Evolutionary conservation across 805 yeast genomes (phyloP), one percentile per base, ranked within the genome.

Genomic region (Candida namnaoensis): DNA sequence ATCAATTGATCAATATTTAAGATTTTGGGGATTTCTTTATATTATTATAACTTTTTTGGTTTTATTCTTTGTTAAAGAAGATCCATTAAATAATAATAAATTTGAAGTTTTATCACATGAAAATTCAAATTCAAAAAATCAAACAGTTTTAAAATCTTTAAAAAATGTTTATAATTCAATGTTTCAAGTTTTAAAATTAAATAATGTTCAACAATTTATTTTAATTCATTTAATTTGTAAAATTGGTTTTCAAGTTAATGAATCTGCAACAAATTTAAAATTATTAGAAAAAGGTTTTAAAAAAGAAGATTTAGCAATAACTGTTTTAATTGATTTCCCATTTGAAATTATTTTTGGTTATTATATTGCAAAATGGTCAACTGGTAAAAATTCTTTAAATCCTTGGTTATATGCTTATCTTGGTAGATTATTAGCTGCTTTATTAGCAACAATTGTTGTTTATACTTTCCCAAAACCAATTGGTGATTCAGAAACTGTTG

Each of bases 281-380:
- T 68, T 93, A 23, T 66, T 93, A 6, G 99, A 93, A 57, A 82
- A 82, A 53, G 99, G 99, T 0, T 78, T 93, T 37, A 79, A 93
- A 34, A 86, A 90, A 57, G 99, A 93, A 60, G 98, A 93, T 57
- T 66, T 93, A 34, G 95, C 98, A 1, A 76, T 93, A 19, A 86
- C 96, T 0, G 98, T 91, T 0, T 64, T 93, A 37, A 86, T 93
- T 38, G 96, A 93, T 59, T 93, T 93, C 61, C 99, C 99, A 10
- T 88, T 93, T 60, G 98, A 93, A 58, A 83, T 93, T 58, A 64
- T 91, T 4, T 91, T 93, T 63, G 98, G 99, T 2, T 93, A 88
- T 60, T 90, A 88, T 52, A 95, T 95, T 1, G 99, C 96, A 6
- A 78, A 88, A 52, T 88, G 97, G 96, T 85, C 96, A 0, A 74